Conservation (phyloP, 2,329 filamentous ascomycete species). For the Purpureocillium takamizusanense region DNA sequence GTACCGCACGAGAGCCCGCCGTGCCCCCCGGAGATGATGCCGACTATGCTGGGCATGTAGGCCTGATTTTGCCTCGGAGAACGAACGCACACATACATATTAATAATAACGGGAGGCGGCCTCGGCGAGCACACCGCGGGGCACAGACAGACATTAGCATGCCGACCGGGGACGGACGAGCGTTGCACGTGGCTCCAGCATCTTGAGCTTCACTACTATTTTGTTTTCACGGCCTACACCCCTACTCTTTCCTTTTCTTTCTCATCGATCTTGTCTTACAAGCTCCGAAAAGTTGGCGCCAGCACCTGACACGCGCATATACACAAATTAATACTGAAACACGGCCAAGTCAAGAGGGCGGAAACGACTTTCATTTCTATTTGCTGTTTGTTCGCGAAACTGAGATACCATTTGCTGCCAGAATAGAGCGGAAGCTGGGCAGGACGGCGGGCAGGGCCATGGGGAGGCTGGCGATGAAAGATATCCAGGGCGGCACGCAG, state of each 20-base stretch:
- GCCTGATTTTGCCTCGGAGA: not conserved
- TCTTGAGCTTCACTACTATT: too few relatives aligned
- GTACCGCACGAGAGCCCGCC: slow-evolving; percentile 19
- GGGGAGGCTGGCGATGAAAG: too few relatives aligned
- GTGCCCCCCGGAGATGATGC: slow-evolving; percentile 11
- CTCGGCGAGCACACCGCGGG: too few relatives aligned
- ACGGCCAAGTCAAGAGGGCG: not conserved
- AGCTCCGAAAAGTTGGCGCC: too few relatives aligned
- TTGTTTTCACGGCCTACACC: too few relatives aligned
- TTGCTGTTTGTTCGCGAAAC: not conserved
- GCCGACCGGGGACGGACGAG: too few relatives aligned
- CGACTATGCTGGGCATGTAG: slow-evolving; percentile 16
- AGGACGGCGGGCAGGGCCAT: not conserved
- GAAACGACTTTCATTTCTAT: not conserved
- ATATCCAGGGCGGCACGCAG: too few relatives aligned
- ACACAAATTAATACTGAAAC: not conserved
- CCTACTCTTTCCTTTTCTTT: slow-evolving; percentile 1
- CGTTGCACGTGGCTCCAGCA: too few relatives aligned
- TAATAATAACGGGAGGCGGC: too few relatives aligned
- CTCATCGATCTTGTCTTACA: too few relatives aligned
- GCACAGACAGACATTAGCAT: too few relatives aligned
- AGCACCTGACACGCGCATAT: too few relatives aligned
- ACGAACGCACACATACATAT: not conserved
- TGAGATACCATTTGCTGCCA: slow-evolving; percentile 2
- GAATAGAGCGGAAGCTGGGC: not conserved